Evolutionary conservation across 169 alveolate species (phyloP).

Genomic region (Miamiensis avidus): DNA sequence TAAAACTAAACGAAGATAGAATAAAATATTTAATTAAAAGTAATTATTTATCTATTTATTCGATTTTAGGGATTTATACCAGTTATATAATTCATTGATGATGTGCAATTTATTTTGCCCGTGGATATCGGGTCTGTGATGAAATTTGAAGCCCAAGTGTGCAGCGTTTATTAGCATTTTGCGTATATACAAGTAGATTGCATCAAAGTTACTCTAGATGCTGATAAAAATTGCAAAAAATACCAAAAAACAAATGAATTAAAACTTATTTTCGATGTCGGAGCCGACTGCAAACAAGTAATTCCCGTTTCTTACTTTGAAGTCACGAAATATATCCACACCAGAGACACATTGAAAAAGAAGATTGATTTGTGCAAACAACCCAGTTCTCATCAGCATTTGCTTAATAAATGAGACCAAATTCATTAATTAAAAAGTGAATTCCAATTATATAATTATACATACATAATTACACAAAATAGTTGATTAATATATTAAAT

Average conservation of each 20-base stretch:
- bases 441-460: too few relatives aligned
- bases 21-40: too few relatives aligned
- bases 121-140: conserved; percentile 43
- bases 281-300: not conserved
- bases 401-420: too few relatives aligned
- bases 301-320: not conserved
- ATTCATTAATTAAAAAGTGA: too few relatives aligned
- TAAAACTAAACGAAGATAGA: too few relatives aligned
- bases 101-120: conserved; percentile 35
- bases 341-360: not conserved
- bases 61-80: conserved; percentile 20
- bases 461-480: too few relatives aligned
- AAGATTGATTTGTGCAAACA: too few relatives aligned
- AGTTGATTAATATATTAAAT: too few relatives aligned
- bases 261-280: not conserved
- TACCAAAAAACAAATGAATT: not conserved
- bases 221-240: not conserved
- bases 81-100: conserved; percentile 18
- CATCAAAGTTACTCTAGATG: not conserved
- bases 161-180: not conserved
- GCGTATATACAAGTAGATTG: conserved; percentile 4
- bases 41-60: too few relatives aligned
- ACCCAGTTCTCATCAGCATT: too few relatives aligned
- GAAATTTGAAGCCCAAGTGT: conserved; percentile 20
- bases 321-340: not conserved